phyloP scores from a whole-genome alignment of 257 asterid species.

The Haberlea rhodopensis region DNA sequence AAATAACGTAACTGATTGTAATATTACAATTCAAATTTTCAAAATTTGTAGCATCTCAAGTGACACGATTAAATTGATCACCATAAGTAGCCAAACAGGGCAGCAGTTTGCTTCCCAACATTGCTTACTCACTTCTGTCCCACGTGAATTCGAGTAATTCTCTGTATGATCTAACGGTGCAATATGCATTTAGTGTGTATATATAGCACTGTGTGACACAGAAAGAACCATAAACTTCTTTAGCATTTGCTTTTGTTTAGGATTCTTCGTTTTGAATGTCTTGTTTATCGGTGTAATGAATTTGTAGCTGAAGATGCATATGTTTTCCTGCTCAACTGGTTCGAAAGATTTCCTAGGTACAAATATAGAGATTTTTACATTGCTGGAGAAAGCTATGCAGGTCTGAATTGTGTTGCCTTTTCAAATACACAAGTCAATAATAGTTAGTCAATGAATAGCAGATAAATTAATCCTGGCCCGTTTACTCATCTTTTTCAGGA shows the following conservation, averaged over 20 bases:
- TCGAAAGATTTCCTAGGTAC: slow-evolving; percentile 97
- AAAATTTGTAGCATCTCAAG: background rate
- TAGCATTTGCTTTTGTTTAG: slow-evolving; percentile 14
- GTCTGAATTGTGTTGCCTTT: slow-evolving; percentile 27
- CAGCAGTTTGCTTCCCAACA: background rate
- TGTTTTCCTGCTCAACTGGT: slow-evolving; percentile 73
- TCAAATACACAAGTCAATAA: background rate
- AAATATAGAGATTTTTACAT: slow-evolving; percentile 84
- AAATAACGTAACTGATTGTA: background rate
- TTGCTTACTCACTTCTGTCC: background rate
- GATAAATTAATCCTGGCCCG: slow-evolving; percentile 10
- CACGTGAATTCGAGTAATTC: background rate
- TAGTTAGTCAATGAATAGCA: background rate
- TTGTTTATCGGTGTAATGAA: slow-evolving; percentile 28
- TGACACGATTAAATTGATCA: background rate
- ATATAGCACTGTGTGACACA: background rate
- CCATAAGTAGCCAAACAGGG: background rate
- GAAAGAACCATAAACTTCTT: background rate
- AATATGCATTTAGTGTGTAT: background rate
- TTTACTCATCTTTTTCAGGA: slow-evolving; percentile 46
- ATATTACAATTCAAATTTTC: background rate
- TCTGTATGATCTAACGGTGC: background rate
- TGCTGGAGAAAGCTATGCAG: slow-evolving; percentile 98
- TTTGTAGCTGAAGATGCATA: slow-evolving; percentile 87
- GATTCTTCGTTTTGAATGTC: slow-evolving; percentile 11